A percentile compares a stretch with the other conserved stretches of the same genome.
Evolutionary conservation across 768 basidiomycete species (phyloP).

Genomic region (Boletus vermiculosoides): DNA sequence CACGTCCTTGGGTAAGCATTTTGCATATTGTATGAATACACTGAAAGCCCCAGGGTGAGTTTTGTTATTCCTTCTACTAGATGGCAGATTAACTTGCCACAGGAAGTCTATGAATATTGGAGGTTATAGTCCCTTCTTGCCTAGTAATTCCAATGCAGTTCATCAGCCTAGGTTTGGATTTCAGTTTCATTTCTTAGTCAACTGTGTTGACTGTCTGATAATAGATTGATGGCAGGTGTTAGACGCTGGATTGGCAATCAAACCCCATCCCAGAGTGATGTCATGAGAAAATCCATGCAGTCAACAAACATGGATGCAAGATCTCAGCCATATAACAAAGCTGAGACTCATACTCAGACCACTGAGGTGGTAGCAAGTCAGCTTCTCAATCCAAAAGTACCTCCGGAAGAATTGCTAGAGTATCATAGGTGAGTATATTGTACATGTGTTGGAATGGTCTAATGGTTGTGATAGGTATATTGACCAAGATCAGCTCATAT

Average conservation of each 20-base stretch:
- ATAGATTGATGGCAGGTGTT: conserved; percentile 75
- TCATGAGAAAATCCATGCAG: conserved; percentile 40
- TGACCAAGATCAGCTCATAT: conserved; percentile 66
- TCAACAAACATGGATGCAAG: conserved; percentile 27
- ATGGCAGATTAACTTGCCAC: not conserved
- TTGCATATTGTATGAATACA: conserved; percentile 92
- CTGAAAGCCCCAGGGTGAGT: conserved; percentile 76
- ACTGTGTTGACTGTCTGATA: not conserved
- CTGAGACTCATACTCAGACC: conserved; percentile 35
- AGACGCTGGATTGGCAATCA: conserved; percentile 72
- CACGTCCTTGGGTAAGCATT: conserved; percentile 84
- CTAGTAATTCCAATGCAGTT: conserved; percentile 44
- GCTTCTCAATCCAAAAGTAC: conserved; percentile 61
- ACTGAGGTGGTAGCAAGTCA: conserved; percentile 59
- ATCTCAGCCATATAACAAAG: conserved; percentile 29
- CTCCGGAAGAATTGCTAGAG: conserved; percentile 63
- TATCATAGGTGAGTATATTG: conserved; percentile 58
- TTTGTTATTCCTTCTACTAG: not conserved
- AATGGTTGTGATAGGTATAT: conserved; percentile 52
- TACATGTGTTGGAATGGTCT: not conserved
- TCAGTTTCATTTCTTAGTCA: conserved; percentile 24
- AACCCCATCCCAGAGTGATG: conserved; percentile 40
- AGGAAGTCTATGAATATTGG: conserved; percentile 71
- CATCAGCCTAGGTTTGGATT: conserved; percentile 40
- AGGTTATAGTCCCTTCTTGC: conserved; percentile 73